Evolutionary conservation across 139 green algal species (phyloP).

Genomic region (Zygnema circumcarinatum): DNA sequence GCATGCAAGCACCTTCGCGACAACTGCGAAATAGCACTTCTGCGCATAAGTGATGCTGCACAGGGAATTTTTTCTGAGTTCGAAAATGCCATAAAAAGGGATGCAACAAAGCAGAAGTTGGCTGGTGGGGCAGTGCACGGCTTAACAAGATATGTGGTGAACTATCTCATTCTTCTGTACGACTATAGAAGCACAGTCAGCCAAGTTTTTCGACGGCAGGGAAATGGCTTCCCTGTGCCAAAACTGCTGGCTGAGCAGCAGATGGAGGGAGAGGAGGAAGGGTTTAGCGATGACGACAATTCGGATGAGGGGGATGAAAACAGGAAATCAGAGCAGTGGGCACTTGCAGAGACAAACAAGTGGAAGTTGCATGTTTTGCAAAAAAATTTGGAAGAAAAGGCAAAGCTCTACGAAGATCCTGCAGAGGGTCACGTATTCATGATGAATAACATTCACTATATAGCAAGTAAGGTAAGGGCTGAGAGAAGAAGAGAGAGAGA

Average conservation of each 20-base stretch:
- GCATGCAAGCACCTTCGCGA: slow-evolving; percentile 28
- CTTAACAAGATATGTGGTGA: slow-evolving; percentile 50
- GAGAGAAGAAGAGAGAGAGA: neutral
- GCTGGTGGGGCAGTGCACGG: slow-evolving; percentile 11
- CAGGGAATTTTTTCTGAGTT: slow-evolving; percentile 45
- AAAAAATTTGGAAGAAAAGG: slow-evolving; percentile 34
- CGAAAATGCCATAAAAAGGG: slow-evolving; percentile 34
- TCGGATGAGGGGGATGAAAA: slow-evolving; percentile 10
- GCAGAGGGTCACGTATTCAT: slow-evolving; percentile 30
- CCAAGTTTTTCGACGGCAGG: slow-evolving; percentile 1
- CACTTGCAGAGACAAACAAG: neutral
- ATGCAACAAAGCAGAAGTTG: neutral
- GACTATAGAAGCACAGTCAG: slow-evolving; percentile 35
- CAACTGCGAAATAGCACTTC: slow-evolving; percentile 7
- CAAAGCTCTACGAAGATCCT: slow-evolving; percentile 16
- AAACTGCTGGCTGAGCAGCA: neutral
- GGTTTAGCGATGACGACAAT: neutral
- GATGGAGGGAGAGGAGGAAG: neutral
- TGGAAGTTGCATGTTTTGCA: slow-evolving; percentile 47
- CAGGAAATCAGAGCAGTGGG: neutral
- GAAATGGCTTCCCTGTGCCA: neutral
- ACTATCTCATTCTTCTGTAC: slow-evolving; percentile 45
- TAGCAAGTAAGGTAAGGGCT: slow-evolving; percentile 24
- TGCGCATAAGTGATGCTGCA: slow-evolving; percentile 15
- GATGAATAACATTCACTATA: slow-evolving; percentile 57